These are phyloP conservation scores for Acidomyces sp. DNA, from an alignment of 495 filamentous ascomycete species.

Conservation along the genomic window DNA sequence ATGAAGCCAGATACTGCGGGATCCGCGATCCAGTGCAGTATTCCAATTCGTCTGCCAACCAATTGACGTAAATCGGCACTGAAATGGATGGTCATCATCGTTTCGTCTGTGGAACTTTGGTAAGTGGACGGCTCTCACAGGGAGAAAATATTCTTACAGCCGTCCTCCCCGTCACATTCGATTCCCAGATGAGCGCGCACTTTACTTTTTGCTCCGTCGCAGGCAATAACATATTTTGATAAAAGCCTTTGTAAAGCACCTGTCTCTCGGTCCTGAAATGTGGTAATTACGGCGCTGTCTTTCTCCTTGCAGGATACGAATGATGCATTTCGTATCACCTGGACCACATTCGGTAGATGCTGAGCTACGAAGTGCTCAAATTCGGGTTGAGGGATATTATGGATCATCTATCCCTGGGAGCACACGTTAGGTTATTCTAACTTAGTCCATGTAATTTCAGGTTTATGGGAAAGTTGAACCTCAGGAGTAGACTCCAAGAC, in stretches of 20 bases:
- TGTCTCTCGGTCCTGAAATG: not conserved
- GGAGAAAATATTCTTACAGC: constrained; percentile 17
- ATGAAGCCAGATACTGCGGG: constrained; percentile 32
- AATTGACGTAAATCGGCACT: constrained; percentile 30
- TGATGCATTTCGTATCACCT: not conserved
- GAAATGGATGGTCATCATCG: constrained; percentile 38
- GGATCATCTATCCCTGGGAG: constrained; percentile 23
- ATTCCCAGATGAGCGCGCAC: constrained; percentile 28
- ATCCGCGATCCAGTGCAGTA: constrained; percentile 36
- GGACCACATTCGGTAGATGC: constrained; percentile 7
- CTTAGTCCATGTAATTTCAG: not conserved
- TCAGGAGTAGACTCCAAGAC: constrained; percentile 17
- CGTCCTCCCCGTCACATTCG: constrained; percentile 30
- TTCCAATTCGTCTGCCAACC: constrained; percentile 30
- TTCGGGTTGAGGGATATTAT: constrained; percentile 20
- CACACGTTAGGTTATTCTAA: too few species aligned
- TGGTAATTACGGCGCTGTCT: not conserved
- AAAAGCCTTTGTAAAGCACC: not conserved
- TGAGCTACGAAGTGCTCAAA: constrained; percentile 18
- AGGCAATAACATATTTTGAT: constrained; percentile 24
- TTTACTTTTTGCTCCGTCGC: constrained; percentile 28
- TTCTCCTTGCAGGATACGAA: not conserved
- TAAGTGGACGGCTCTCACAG: not conserved
- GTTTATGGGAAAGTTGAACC: not conserved
- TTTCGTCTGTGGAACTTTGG: constrained; percentile 25